A percentile compares a stretch with the other conserved stretches of the same genome.
Evolutionary conservation across 306 rosid genomes (phyloP).

Genomic region (Fragaria ananassa): DNA sequence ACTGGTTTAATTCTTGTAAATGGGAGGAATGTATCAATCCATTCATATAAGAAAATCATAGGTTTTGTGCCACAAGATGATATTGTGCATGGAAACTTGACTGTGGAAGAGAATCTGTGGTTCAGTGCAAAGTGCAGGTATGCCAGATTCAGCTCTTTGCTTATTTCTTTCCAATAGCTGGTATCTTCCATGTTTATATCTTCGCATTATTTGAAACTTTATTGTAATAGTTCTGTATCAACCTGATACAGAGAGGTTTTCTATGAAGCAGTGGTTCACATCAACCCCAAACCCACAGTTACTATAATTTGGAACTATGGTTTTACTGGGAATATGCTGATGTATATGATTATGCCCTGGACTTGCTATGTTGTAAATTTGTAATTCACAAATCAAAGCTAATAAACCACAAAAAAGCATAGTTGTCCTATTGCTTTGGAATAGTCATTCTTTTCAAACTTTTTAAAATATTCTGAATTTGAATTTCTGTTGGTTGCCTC

Average conservation of each 20-base stretch:
- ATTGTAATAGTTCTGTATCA: constrained; percentile 1
- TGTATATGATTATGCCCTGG: neutral
- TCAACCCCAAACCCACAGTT: neutral
- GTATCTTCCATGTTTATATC: constrained; percentile 10
- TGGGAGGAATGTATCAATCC: constrained; percentile 75
- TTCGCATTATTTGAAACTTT: constrained; percentile 6
- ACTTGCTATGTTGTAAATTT: neutral
- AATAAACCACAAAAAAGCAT: neutral
- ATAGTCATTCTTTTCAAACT: neutral
- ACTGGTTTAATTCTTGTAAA: constrained; percentile 78
- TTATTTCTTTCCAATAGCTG: constrained; percentile 8
- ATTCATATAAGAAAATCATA: constrained; percentile 76
- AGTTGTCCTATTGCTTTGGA: neutral
- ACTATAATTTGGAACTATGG: neutral
- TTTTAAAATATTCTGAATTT: neutral
- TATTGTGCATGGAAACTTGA: constrained; percentile 89
- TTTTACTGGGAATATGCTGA: neutral
- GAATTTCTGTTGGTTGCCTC: neutral
- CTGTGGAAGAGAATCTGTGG: constrained; percentile 99
- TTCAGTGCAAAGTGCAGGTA: constrained; percentile 98
- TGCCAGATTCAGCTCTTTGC: constrained; percentile 20
- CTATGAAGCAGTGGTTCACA: neutral
- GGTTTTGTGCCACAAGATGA: constrained; percentile 99
- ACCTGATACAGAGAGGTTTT: neutral
- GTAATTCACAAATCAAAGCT: neutral